Percentiles rank a stretch among this genome's conserved stretches.
These are phyloP conservation scores for Trichophyton mentagrophytes DNA, from an alignment of 2,329 filamentous ascomycete genomes.

Conservation along the genomic window DNA sequence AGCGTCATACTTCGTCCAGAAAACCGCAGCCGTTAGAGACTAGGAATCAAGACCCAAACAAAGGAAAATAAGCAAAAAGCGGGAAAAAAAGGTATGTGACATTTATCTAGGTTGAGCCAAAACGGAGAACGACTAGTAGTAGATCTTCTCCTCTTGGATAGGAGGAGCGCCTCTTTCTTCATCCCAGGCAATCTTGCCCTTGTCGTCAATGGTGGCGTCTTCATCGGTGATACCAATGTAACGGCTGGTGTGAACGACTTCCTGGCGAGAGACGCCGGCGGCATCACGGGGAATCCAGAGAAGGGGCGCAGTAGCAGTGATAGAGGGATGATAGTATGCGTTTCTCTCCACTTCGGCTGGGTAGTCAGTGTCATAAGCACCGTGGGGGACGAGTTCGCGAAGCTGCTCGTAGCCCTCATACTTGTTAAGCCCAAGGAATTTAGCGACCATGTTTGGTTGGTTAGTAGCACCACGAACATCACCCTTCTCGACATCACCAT, in stretches of 20 bases:
- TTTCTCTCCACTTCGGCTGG: slow-evolving; percentile 47
- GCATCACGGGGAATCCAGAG: slow-evolving; percentile 77
- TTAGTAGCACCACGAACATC: slow-evolving; percentile 14
- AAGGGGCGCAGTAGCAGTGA: slow-evolving; percentile 49
- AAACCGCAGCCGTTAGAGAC: neutral
- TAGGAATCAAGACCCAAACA: neutral
- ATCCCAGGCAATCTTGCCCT: slow-evolving; percentile 53
- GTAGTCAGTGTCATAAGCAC: slow-evolving; percentile 47
- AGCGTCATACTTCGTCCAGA: neutral
- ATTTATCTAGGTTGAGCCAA: neutral
- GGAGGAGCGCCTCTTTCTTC: slow-evolving; percentile 44
- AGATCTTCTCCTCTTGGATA: slow-evolving; percentile 45
- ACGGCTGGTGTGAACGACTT: slow-evolving; percentile 57
- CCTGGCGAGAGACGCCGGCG: slow-evolving; percentile 62
- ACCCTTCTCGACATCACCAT: slow-evolving; percentile 20
- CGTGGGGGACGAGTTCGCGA: slow-evolving; percentile 53
- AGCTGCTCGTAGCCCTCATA: slow-evolving; percentile 61
- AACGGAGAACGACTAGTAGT: slow-evolving; percentile 30
- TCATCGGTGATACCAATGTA: slow-evolving; percentile 72
- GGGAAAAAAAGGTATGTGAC: too few relatives aligned
- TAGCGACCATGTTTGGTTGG: slow-evolving; percentile 24
- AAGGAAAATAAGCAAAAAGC: neutral
- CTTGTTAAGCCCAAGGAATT: slow-evolving; percentile 64
- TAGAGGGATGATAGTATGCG: slow-evolving; percentile 62
- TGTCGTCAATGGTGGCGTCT: slow-evolving; percentile 56